Conservation (phyloP, 148 eudicot species). For the Camellia lanceoleosa region DNA sequence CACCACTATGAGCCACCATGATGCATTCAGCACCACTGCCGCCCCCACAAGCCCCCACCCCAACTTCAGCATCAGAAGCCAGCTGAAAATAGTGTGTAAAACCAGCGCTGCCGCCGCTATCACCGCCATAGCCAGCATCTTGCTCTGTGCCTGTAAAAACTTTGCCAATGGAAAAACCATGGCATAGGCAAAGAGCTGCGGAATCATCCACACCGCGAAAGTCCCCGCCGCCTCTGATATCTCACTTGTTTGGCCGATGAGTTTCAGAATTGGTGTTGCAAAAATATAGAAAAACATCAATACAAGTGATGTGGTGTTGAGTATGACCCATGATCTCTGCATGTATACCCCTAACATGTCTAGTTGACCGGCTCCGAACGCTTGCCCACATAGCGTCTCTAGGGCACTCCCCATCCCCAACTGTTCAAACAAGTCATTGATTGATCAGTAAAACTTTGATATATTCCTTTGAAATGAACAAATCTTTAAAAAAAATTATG, state of each 20-base stretch:
- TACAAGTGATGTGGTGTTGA: constrained; percentile 20
- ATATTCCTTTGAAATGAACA: too few species aligned
- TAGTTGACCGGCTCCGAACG: constrained; percentile 35
- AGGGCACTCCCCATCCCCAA: too few species aligned
- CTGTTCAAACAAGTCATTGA: too few species aligned
- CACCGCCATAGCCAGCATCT: constrained; percentile 11
- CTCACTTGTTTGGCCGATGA: constrained; percentile 24
- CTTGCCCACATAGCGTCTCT: constrained; percentile 43
- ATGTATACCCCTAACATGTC: constrained; percentile 36
- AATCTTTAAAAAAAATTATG: too few species aligned
- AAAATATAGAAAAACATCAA: constrained; percentile 28
- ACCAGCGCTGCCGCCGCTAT: constrained; percentile 9
- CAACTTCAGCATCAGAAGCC: constrained; percentile 19
- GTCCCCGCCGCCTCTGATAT: constrained; percentile 31
- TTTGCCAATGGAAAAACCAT: constrained; percentile 24
- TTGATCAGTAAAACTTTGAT: too few species aligned
- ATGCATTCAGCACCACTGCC: constrained; percentile 18
- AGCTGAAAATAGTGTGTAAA: constrained; percentile 13
- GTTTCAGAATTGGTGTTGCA: constrained; percentile 28
- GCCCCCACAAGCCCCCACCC: constrained; percentile 25
- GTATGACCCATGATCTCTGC: constrained; percentile 42
- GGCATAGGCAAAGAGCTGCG: constrained; percentile 43
- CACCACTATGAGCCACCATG: constrained; percentile 24
- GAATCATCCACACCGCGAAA: constrained; percentile 35
- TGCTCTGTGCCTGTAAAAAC: constrained; percentile 20